Evolutionary conservation across 495 filamentous ascomycete genomes (phyloP).

Genomic region (Hyphodiscus hymeniophilus): DNA sequence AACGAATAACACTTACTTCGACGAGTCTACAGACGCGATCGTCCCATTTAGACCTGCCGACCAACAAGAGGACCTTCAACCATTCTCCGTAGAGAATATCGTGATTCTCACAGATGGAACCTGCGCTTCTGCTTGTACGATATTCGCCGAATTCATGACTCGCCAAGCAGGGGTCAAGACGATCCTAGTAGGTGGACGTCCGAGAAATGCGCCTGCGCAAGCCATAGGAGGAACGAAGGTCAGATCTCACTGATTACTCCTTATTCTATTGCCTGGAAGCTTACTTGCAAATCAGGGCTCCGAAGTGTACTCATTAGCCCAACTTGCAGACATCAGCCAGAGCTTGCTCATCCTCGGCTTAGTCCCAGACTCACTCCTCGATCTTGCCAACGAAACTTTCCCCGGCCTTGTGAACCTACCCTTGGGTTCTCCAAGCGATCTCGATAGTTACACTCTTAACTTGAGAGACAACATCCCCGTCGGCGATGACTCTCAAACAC

Average conservation of each 20-base stretch:
- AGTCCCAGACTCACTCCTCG: constrained; percentile 15
- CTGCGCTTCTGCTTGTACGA: constrained; percentile 53
- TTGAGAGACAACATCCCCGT: constrained; percentile 31
- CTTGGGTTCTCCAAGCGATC: constrained; percentile 16
- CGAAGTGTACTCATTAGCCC: too few species aligned
- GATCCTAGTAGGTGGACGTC: constrained; percentile 50
- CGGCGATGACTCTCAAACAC: constrained; percentile 21
- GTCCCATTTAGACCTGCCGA: constrained; percentile 24
- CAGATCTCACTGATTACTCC: constrained; percentile 7
- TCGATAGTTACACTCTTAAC: constrained; percentile 28
- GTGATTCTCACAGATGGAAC: constrained; percentile 47
- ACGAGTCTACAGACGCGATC: constrained; percentile 30
- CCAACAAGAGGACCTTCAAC: constrained; percentile 27
- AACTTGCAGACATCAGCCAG: too few species aligned
- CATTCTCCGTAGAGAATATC: constrained; percentile 31
- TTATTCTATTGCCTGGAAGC: neutral
- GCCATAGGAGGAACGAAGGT: constrained; percentile 51
- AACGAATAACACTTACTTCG: constrained; percentile 30
- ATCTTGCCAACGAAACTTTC: constrained; percentile 13
- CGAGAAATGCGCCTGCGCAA: constrained; percentile 46
- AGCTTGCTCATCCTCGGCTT: too few species aligned
- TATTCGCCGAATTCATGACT: constrained; percentile 46
- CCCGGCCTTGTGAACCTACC: constrained; percentile 13
- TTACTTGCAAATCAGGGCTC: neutral
- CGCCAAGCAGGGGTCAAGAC: constrained; percentile 47